A percentile compares a stretch with the other conserved stretches of the same genome.
Conservation (phyloP, 2,329 filamentous ascomycete species). For the Thielaviopsis cerberus region DNA sequence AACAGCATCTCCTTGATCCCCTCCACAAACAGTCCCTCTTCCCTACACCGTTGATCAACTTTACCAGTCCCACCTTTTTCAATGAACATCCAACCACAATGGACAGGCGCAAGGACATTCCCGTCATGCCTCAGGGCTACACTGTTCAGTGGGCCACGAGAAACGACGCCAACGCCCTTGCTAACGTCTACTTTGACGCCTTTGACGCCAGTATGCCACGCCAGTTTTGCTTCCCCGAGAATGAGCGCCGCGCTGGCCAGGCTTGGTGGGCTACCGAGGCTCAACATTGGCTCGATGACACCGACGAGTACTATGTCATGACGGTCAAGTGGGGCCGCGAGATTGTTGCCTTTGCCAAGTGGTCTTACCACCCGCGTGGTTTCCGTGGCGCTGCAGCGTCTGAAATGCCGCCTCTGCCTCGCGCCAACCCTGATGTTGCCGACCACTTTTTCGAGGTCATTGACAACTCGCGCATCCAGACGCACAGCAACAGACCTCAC, state of each 20-base stretch:
- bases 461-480: slow-evolving; percentile 4
- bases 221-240: slow-evolving; percentile 8
- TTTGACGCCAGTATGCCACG: slow-evolving; percentile 6
- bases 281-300: slow-evolving; percentile 5
- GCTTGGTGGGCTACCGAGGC: slow-evolving; percentile 8
- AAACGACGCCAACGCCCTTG: slow-evolving; percentile 6
- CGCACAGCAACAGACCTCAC: slow-evolving; percentile 9
- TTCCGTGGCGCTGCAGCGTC: background rate
- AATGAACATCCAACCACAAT: background rate
- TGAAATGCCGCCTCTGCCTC: background rate
- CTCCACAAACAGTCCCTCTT: background rate
- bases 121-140: slow-evolving; percentile 4
- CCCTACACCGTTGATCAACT: background rate
- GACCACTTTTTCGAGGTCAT: slow-evolving; percentile 10
- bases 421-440: slow-evolving; percentile 3
- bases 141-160: slow-evolving; percentile 4
- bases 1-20: background rate
- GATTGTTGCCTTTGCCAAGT: slow-evolving; percentile 11
- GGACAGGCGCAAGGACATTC: background rate
- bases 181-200: slow-evolving; percentile 8
- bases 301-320: slow-evolving; percentile 6
- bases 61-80: background rate
- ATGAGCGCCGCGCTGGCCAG: background rate
- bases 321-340: background rate
- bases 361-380: slow-evolving; percentile 10